Conservation (phyloP, 2,329 filamentous ascomycete species). For the Sarocladium strictum region DNA sequence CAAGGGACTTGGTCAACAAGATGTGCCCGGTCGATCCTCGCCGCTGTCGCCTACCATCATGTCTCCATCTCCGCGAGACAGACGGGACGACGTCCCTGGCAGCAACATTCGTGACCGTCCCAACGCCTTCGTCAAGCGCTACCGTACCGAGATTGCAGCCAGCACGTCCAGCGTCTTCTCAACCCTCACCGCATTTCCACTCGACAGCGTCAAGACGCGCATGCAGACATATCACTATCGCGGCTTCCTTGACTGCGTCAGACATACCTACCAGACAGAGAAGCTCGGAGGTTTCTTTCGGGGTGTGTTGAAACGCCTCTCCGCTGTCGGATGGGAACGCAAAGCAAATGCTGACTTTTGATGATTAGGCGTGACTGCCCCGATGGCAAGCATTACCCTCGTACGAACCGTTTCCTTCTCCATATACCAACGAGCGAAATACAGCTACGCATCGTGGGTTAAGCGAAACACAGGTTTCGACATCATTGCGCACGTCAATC, state of each 20-base stretch:
- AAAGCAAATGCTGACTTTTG: background rate
- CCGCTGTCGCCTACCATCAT: constrained; percentile 20
- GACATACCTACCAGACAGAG: constrained; percentile 69
- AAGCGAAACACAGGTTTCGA: constrained; percentile 61
- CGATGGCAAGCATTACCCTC: constrained; percentile 72
- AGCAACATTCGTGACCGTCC: constrained; percentile 25
- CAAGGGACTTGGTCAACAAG: constrained; percentile 29
- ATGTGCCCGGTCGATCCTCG: constrained; percentile 28
- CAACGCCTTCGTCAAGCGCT: constrained; percentile 57
- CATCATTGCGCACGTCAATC: constrained; percentile 67
- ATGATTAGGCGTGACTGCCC: constrained; percentile 72
- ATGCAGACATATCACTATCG: constrained; percentile 82
- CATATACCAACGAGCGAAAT: constrained; percentile 72
- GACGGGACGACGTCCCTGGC: constrained; percentile 12
- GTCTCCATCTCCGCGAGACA: constrained; percentile 23
- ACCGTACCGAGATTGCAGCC: constrained; percentile 75
- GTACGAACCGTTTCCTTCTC: constrained; percentile 75
- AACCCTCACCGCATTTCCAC: constrained; percentile 74
- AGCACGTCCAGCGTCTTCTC: constrained; percentile 72
- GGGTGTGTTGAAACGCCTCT: constrained; percentile 55
- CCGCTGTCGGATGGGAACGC: no score
- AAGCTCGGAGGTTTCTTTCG: constrained; percentile 73
- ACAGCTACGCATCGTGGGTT: constrained; percentile 65
- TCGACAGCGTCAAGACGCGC: constrained; percentile 85
- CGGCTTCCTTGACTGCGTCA: constrained; percentile 68